Conservation (phyloP, 2,329 filamentous ascomycete species). For the Aschersonia sp. region DNA sequence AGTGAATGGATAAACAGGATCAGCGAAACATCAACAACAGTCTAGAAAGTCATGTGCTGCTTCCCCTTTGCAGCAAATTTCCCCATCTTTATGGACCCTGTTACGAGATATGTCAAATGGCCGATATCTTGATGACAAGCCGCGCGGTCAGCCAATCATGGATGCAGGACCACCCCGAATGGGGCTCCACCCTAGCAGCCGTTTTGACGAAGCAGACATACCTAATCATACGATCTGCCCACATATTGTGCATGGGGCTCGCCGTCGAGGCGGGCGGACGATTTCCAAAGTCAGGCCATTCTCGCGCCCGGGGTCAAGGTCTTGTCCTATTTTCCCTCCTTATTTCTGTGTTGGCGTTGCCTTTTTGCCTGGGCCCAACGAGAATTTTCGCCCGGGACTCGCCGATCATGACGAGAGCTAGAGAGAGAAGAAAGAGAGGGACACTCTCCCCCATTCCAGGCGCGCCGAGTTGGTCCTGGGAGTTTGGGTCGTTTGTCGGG, state of each 20-base stretch:
- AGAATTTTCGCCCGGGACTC: constrained; percentile 2
- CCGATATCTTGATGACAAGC: too few relatives aligned
- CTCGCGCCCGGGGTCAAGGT: background rate
- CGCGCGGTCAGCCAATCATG: background rate
- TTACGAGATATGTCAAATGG: too few relatives aligned
- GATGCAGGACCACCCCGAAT: background rate
- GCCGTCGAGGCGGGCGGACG: constrained; percentile 3
- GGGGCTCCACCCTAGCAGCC: constrained; percentile 1
- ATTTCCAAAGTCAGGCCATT: constrained; percentile 8
- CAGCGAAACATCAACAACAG: too few relatives aligned
- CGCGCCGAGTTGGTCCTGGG: background rate
- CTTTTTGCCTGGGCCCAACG: background rate
- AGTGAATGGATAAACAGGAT: too few relatives aligned
- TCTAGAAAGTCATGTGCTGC: background rate
- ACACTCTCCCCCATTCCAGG: background rate
- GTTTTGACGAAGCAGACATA: constrained; percentile 2
- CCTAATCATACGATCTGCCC: constrained; percentile 5
- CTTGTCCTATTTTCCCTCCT: background rate
- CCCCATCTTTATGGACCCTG: background rate
- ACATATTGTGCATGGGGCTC: constrained; percentile 6
- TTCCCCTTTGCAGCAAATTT: background rate
- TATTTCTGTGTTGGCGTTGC: background rate
- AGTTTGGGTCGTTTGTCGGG: background rate
- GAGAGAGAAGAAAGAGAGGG: background rate
- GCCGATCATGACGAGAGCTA: background rate